phyloP scores from a whole-genome alignment of 257 asterid genomes.

The Solanum acaule region DNA sequence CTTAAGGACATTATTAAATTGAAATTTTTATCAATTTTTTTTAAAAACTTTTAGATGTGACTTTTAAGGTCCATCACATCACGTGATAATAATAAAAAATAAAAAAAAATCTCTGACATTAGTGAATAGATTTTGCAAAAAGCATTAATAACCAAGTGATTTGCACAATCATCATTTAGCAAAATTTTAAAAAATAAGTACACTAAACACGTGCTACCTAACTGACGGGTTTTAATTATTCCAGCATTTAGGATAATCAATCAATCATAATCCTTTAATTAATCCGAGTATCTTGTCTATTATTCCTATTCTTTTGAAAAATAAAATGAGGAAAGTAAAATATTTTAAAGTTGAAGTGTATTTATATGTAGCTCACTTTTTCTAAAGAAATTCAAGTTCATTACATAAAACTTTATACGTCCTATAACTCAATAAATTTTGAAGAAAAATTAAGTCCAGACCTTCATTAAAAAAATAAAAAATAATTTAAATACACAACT shows the following conservation, averaged over 20 bases:
- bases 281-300: background rate
- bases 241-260: background rate
- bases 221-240: background rate
- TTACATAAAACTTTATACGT: no score
- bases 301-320: background rate
- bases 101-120: background rate
- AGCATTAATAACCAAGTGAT: background rate
- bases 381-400: no score
- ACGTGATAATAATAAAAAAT: background rate
- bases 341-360: no score
- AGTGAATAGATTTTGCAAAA: background rate
- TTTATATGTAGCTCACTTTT: no score
- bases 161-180: background rate
- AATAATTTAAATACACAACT: no score
- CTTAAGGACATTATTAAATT: background rate
- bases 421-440: no score
- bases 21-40: background rate
- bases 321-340: no score
- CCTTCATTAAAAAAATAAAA: no score
- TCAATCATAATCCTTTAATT: background rate
- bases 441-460: no score
- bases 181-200: background rate
- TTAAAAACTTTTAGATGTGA: background rate
- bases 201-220: background rate
- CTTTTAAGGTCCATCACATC: background rate